Base-by-base conservation (phyloP, 129 eudicot species). In the Flaveria sonorensis region DNA sequence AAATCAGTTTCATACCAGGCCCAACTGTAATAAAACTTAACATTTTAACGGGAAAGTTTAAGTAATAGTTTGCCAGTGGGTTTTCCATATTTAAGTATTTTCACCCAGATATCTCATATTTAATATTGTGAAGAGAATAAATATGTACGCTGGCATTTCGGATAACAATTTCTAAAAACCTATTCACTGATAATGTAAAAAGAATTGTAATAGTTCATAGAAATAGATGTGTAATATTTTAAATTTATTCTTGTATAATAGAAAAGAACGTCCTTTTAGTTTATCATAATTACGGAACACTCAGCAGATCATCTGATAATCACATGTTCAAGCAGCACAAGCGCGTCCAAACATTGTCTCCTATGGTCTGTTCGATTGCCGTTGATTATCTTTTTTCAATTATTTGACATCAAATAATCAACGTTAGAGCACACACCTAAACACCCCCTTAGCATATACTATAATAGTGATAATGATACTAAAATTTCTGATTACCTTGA, bases 401-500 rank as follows among this genome's bases (percentile, higher is more conserved):
- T 43, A 43, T 43, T 43, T 43, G 48, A 43, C 10, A 43, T 43
- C 48, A 43, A 13, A 43, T 9, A 43, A 7, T 43, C 48, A 43
- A 0, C 1, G 48, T 43, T 43, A 43, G 48, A 43, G 10, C 48
- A 10, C 48, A 43, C 48, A 43, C 10, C 48, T 43, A 8, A 7
- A 43, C 48, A 43, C 48, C 48, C 48, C 48, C 48, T 43, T 42
- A 42, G 46, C 46, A 10, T 42, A 42, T 42, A 42, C 56, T n/a
- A 39, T 40, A 24, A 45, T 10, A 40, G 19, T 65, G 53, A 24
- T 28, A 11, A 13, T 43, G 12, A 43, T 43, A 43, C 48, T 2
- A 7, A 8, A 43, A 43, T 43, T 43, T 43, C 48, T 7, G 21
- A 52, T 72, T 77, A 95, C 99, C 97, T 88, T 88, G 30, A 81